Percentiles rank a stretch among this genome's conserved stretches.
Evolutionary conservation across 768 basidiomycete species (phyloP).

Genomic region (Termitomyces titanicus): DNA sequence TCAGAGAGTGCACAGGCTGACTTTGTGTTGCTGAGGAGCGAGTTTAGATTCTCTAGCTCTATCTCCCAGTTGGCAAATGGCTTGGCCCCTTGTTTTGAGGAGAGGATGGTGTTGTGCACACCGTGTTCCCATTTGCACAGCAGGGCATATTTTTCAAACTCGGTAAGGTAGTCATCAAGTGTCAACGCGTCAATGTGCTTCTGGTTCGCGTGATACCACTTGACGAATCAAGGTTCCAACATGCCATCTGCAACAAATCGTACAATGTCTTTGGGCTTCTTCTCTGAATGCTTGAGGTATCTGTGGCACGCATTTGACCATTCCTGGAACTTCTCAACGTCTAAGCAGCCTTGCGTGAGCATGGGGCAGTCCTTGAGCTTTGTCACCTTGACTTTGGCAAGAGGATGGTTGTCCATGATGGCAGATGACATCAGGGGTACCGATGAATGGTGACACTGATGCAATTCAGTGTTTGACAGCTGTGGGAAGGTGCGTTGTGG

Average conservation of each 20-base stretch:
- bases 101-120: conserved; percentile 5
- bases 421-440: too few species aligned
- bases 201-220: conserved; percentile 14
- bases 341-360: too few species aligned
- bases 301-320: too few species aligned
- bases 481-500: too few species aligned
- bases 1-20: neutral
- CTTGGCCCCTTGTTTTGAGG: conserved; percentile 3
- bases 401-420: too few species aligned
- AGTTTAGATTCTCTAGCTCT: conserved; percentile 16
- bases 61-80: conserved; percentile 18
- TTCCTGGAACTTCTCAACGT: too few species aligned
- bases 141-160: conserved; percentile 7
- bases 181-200: conserved; percentile 13
- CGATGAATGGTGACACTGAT: too few species aligned
- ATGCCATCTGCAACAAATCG: conserved; percentile 14
- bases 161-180: conserved; percentile 8
- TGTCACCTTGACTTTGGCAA: too few species aligned
- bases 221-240: conserved; percentile 11
- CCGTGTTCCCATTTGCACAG: conserved; percentile 3
- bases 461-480: too few species aligned
- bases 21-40: conserved; percentile 8
- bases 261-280: conserved; percentile 9
- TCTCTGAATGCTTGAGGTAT: neutral
- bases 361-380: too few species aligned